Conservation (phyloP, 257 asterid genomes). For the Solanum lycopersicoides region DNA sequence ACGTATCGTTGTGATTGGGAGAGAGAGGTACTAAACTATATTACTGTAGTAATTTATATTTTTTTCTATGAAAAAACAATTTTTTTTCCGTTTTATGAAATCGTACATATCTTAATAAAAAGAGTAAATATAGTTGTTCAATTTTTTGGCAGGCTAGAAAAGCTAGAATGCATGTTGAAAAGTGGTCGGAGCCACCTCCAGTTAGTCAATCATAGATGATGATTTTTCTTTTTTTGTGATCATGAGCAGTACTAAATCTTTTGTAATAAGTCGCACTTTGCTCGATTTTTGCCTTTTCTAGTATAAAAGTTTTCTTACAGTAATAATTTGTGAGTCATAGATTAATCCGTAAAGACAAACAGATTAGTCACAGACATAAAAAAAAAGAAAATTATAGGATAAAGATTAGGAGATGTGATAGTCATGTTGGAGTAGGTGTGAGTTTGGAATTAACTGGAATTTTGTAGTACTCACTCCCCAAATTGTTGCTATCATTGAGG, state of each 20-base stretch:
- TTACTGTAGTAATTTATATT: background rate
- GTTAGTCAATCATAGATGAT: background rate
- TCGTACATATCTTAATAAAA: background rate
- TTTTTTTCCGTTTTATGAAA: background rate
- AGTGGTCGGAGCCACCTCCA: background rate
- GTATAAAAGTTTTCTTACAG: too few species aligned
- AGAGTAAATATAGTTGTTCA: background rate
- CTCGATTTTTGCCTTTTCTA: background rate
- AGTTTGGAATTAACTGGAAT: background rate
- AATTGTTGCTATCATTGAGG: background rate
- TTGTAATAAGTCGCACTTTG: background rate
- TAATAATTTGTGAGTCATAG: background rate
- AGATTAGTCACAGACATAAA: background rate
- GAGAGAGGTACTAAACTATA: slow-evolving; percentile 23
- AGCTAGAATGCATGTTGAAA: background rate
- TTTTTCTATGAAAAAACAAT: background rate
- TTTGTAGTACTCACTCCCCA: background rate
- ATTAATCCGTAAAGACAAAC: background rate
- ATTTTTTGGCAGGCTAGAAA: background rate
- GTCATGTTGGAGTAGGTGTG: background rate
- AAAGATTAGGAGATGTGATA: background rate
- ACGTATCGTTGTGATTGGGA: slow-evolving; percentile 34
- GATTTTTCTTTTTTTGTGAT: too few species aligned
- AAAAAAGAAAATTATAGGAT: background rate
- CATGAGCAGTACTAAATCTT: background rate